Conservation (phyloP, 2,329 filamentous ascomycete species). For the Diaporthe amygdali region DNA sequence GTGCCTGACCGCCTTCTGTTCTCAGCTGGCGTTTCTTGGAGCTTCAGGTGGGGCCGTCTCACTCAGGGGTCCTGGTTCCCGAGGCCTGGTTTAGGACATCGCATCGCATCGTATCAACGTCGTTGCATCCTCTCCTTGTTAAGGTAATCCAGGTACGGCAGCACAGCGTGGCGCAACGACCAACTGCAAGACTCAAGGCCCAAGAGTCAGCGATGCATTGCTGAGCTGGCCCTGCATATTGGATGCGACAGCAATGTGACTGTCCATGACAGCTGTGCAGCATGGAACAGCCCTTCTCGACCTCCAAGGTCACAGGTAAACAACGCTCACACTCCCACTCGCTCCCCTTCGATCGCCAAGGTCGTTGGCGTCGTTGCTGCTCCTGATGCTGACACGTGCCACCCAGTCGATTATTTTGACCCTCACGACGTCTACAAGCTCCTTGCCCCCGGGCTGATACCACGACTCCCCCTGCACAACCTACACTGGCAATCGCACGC, state of each 20-base stretch:
- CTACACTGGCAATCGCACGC: constrained; percentile 97
- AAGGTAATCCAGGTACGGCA: neutral
- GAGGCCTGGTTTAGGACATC: neutral
- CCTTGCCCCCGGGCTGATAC: constrained; percentile 76
- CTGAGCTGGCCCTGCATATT: constrained; percentile 24
- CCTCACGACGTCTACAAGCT: constrained; percentile 87
- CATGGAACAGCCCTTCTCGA: constrained; percentile 72
- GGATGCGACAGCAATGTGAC: constrained; percentile 10
- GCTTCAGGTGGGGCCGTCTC: neutral
- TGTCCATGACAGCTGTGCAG: constrained; percentile 42
- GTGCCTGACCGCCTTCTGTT: neutral
- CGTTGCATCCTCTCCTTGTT: neutral
- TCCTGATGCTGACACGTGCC: constrained; percentile 12
- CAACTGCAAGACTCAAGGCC: neutral
- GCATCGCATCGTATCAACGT: neutral
- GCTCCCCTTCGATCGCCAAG: constrained; percentile 9
- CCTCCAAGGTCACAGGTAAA: constrained; percentile 78
- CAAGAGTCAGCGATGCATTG: constrained; percentile 3
- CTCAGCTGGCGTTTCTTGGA: neutral
- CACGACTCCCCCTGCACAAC: constrained; percentile 84
- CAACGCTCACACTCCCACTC: neutral
- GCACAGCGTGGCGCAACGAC: neutral
- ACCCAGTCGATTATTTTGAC: constrained; percentile 91
- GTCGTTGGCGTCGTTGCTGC: neutral
- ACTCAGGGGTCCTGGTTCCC: neutral